Evolutionary conservation across 768 basidiomycete genomes (phyloP).

Genomic region (Gyrodon lividus): DNA sequence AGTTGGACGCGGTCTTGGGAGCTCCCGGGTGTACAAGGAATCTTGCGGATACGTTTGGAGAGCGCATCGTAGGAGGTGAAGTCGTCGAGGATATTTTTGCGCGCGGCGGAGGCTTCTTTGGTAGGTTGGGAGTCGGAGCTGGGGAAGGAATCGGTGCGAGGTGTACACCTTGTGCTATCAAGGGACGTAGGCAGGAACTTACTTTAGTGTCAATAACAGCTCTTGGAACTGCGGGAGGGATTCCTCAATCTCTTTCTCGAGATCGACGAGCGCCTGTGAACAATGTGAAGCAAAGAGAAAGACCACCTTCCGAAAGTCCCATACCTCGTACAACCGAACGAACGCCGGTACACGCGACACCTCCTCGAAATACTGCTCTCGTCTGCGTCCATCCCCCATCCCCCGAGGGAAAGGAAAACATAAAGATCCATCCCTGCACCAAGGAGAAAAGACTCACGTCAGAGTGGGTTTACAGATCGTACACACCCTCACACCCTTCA

Average conservation of each 20-base stretch:
- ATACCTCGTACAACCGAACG: constrained; percentile 68
- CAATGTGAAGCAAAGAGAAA: not conserved
- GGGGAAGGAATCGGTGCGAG: not conserved
- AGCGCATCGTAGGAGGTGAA: constrained; percentile 89
- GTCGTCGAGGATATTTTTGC: constrained; percentile 80
- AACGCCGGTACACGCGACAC: constrained; percentile 56
- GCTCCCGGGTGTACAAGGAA: constrained; percentile 65
- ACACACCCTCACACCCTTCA: constrained; percentile 89
- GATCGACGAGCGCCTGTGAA: constrained; percentile 57
- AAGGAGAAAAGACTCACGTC: constrained; percentile 52
- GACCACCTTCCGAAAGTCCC: constrained; percentile 3
- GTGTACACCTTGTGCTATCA: constrained; percentile 19
- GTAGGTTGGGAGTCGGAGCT: constrained; percentile 52
- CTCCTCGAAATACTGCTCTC: constrained; percentile 77
- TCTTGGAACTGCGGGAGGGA: constrained; percentile 88
- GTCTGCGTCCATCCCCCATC: constrained; percentile 40
- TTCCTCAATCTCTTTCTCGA: constrained; percentile 91
- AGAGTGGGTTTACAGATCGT: constrained; percentile 77
- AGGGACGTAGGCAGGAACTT: not conserved
- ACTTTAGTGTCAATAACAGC: constrained; percentile 71
- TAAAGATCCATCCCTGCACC: not conserved
- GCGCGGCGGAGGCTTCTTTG: constrained; percentile 64
- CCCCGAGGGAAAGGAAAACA: not conserved
- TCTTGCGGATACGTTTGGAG: constrained; percentile 76
- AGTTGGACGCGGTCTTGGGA: constrained; percentile 84